Percentiles rank a stretch among this genome's conserved stretches.
Conservation (phyloP, 495 filamentous ascomycete species). For the Hypoxylon subgilvum region DNA sequence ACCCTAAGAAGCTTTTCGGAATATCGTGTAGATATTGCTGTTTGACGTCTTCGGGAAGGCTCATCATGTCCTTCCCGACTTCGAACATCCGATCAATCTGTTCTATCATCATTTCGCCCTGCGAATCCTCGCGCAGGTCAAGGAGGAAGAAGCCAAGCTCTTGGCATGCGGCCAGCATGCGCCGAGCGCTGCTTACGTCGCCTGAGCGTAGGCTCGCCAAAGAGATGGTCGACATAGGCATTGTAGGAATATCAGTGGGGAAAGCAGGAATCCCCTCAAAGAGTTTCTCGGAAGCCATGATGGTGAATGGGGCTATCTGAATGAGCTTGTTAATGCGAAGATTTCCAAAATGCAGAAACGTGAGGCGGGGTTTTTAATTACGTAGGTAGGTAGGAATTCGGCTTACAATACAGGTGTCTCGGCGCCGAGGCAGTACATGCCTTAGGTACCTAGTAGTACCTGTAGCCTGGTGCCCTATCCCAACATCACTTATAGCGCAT, state of each 20-base stretch:
- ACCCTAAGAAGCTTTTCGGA: not conserved
- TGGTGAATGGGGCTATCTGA: too few species aligned
- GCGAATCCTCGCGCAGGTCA: slow-evolving; percentile 49
- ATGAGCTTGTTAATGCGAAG: too few species aligned
- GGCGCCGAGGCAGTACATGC: too few species aligned
- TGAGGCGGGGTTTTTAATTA: too few species aligned
- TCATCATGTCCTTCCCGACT: not conserved
- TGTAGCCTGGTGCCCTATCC: too few species aligned
- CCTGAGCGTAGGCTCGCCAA: slow-evolving; percentile 27
- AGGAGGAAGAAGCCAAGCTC: slow-evolving; percentile 66
- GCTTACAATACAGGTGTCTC: too few species aligned
- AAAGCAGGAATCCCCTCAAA: slow-evolving; percentile 52
- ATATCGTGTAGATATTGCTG: not conserved
- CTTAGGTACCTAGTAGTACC: too few species aligned
- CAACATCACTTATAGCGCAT: too few species aligned
- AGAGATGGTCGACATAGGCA: slow-evolving; percentile 58
- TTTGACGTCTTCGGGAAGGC: not conserved
- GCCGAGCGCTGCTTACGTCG: not conserved
- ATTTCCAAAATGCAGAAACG: too few species aligned
- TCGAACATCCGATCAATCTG: not conserved
- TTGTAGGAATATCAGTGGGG: slow-evolving; percentile 55
- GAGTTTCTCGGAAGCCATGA: not conserved
- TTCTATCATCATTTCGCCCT: not conserved
- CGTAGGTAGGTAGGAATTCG: too few species aligned
- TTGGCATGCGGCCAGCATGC: slow-evolving; percentile 21